Conservation (phyloP, 2,329 filamentous ascomycete species). For the Fusarium austroafricanum region DNA sequence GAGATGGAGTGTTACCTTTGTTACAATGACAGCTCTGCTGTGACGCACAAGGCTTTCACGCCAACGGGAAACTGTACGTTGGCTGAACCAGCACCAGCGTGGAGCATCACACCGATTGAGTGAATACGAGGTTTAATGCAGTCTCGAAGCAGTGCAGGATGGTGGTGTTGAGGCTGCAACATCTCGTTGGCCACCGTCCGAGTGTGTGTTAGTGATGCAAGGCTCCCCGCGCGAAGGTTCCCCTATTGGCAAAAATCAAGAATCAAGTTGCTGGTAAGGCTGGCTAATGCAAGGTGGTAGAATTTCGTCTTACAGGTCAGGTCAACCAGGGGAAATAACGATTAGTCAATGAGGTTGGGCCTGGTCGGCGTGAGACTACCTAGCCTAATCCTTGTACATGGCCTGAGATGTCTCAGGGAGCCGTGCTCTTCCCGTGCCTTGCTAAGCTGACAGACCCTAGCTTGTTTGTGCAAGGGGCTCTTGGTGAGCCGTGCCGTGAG, state of each 20-base stretch:
- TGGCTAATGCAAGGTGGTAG: slow-evolving; percentile 33
- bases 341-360: background rate
- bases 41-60: slow-evolving; percentile 24
- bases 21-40: slow-evolving; percentile 7
- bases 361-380: slow-evolving; percentile 8
- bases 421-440: background rate
- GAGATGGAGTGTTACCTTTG: slow-evolving; percentile 1
- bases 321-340: slow-evolving; percentile 12
- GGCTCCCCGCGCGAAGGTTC: slow-evolving; percentile 13
- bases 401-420: background rate
- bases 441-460: background rate
- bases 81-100: slow-evolving; percentile 17
- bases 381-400: slow-evolving; percentile 2
- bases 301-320: too few species aligned
- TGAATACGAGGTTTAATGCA: slow-evolving; percentile 39
- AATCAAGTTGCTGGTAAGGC: slow-evolving; percentile 17
- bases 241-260: background rate
- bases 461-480: too few species aligned
- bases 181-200: slow-evolving; percentile 30
- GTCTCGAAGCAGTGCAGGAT: background rate
- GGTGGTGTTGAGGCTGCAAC: slow-evolving; percentile 20
- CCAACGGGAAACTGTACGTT: slow-evolving; percentile 3
- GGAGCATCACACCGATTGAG: slow-evolving; percentile 29
- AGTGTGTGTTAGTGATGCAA: slow-evolving; percentile 5
- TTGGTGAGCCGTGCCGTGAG: too few species aligned